Percentiles rank a stretch among this genome's conserved stretches.
Evolutionary conservation across 1,284 basidiomycete species (phyloP).

Genomic region (Pseudozyma sp.): DNA sequence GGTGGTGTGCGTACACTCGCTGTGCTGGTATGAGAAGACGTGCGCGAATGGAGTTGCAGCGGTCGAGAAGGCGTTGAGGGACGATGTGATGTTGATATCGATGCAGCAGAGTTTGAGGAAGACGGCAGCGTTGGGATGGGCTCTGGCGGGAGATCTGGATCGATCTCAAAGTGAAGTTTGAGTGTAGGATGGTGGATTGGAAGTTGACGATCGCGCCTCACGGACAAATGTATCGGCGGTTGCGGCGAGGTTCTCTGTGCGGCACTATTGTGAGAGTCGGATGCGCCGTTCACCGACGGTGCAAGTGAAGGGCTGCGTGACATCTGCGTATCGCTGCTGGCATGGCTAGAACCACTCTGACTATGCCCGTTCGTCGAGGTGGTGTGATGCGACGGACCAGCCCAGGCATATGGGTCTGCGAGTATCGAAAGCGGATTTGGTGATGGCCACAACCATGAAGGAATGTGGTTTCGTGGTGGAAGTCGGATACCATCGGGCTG

Average conservation of each 20-base stretch:
- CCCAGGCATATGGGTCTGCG: constrained; percentile 42
- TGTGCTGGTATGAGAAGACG: constrained; percentile 24
- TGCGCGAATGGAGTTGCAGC: constrained; percentile 26
- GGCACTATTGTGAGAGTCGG: constrained; percentile 3
- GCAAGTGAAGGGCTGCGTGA: constrained; percentile 11
- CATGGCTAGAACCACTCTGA: constrained; percentile 9
- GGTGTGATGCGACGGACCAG: constrained; percentile 13
- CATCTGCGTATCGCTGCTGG: constrained; percentile 2
- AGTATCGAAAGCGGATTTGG: constrained; percentile 38
- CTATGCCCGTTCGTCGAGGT: constrained; percentile 5
- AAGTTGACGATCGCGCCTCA: constrained; percentile 31
- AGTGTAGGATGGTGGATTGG: constrained; percentile 62
- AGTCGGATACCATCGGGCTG: constrained; percentile 60
- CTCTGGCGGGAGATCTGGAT: constrained; percentile 42
- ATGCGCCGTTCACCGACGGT: constrained; percentile 3
- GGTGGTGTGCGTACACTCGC: constrained; percentile 36
- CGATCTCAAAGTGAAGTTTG: constrained; percentile 57
- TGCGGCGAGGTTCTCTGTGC: constrained; percentile 9
- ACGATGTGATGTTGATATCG: constrained; percentile 13
- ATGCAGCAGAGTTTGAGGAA: background rate
- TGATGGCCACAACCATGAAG: constrained; percentile 58
- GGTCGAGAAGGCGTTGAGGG: constrained; percentile 30
- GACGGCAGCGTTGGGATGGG: constrained; percentile 8
- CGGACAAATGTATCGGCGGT: constrained; percentile 8
- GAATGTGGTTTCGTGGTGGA: constrained; percentile 53